Evolutionary conservation across 2,329 filamentous ascomycete genomes (phyloP).

Genomic region (Aspergillus viridinutans): DNA sequence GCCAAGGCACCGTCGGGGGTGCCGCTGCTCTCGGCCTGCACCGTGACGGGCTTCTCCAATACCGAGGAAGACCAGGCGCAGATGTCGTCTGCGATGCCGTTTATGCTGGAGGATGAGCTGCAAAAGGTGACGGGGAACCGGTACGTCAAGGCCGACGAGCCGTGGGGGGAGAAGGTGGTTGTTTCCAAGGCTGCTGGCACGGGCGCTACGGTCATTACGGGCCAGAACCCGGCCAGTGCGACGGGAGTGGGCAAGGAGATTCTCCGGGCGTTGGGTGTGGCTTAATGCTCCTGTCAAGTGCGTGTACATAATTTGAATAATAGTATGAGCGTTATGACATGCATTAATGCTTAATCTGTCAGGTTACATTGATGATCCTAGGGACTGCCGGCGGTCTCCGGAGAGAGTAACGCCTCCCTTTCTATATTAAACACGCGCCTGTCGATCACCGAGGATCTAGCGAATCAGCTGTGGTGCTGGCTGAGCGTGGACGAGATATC

Average conservation of each 20-base stretch:
- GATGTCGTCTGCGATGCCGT: conserved; percentile 39
- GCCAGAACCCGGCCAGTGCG: conserved; percentile 46
- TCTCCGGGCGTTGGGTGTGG: conserved; percentile 27
- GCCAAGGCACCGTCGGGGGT: conserved; percentile 41
- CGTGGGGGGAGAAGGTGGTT: conserved; percentile 44
- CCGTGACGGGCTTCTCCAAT: conserved; percentile 47
- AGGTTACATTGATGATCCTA: not conserved
- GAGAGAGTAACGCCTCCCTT: not conserved
- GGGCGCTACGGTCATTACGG: conserved; percentile 41
- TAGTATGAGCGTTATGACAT: not conserved
- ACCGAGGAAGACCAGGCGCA: conserved; percentile 42
- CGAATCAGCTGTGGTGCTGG: not conserved
- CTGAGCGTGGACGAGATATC: not conserved
- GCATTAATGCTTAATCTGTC: not conserved
- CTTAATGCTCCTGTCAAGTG: not conserved
- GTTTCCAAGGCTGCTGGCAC: conserved; percentile 24
- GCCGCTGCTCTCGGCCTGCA: conserved; percentile 36
- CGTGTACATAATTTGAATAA: not conserved
- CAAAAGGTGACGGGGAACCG: conserved; percentile 36
- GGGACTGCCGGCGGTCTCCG: conserved; percentile 6
- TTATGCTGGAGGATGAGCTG: conserved; percentile 43
- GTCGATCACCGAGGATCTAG: not conserved
- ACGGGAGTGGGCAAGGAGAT: conserved; percentile 42
- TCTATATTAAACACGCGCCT: not conserved
- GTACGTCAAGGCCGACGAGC: conserved; percentile 43